phyloP scores from a whole-genome alignment of 176 grass and related monocot species.

The Phragmites australis region DNA sequence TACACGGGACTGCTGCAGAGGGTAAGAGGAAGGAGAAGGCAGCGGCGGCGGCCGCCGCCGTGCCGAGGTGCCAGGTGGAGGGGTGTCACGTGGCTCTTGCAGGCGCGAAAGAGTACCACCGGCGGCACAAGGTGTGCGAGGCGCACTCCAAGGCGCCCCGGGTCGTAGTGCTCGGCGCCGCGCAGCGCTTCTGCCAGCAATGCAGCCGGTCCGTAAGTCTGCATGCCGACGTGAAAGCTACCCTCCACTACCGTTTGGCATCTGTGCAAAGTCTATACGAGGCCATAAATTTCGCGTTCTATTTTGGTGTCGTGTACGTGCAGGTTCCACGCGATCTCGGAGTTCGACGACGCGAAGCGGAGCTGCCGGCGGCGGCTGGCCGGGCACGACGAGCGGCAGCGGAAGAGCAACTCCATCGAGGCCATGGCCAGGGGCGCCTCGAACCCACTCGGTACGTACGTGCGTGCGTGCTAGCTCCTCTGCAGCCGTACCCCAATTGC shows the following conservation, averaged over 20 bases:
- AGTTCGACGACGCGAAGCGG: constrained; percentile 86
- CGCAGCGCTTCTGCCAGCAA: constrained; percentile 95
- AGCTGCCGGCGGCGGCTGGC: constrained; percentile 81
- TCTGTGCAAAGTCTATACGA: too few species aligned
- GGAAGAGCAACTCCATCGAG: constrained; percentile 74
- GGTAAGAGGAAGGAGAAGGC: constrained; percentile 57
- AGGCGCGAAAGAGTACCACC: constrained; percentile 77
- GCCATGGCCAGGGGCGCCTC: constrained; percentile 51
- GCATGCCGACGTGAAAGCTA: not conserved
- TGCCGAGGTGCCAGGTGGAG: constrained; percentile 76
- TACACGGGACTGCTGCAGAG: not conserved
- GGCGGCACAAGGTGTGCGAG: constrained; percentile 84
- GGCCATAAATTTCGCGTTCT: too few species aligned
- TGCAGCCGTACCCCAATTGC: too few species aligned
- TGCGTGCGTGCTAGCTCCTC: not conserved
- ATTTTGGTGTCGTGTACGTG: not conserved
- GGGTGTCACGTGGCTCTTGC: constrained; percentile 52
- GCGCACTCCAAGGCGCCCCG: constrained; percentile 71
- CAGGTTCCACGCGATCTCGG: constrained; percentile 78
- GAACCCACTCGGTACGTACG: constrained; percentile 47
- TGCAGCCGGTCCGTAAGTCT: constrained; percentile 67
- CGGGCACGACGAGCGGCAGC: constrained; percentile 84
- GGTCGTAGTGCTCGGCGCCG: constrained; percentile 67
- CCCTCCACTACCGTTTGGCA: not conserved
- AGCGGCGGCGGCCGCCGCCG: not conserved